These are phyloP conservation scores for Chlorella sp. DNA, from an alignment of 139 green algal genomes.

Conservation along the genomic window DNA sequence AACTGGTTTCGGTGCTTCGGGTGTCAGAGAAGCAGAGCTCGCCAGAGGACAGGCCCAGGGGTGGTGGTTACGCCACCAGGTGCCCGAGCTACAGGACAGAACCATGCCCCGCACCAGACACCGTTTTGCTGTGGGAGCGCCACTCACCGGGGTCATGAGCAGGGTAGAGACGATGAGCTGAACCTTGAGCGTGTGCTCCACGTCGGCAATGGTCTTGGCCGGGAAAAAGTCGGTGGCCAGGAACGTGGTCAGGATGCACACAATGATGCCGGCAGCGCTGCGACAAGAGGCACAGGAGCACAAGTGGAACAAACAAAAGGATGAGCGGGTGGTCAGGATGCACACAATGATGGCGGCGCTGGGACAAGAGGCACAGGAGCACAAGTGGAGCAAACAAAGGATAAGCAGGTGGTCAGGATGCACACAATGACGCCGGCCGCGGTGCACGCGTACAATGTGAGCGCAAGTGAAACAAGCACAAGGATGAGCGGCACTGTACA, in stretches of 20 bases:
- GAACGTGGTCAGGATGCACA: constrained; percentile 86
- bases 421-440: constrained; percentile 85
- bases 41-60: too few species aligned
- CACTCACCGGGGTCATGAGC: constrained; percentile 78
- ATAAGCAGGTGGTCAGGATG: constrained; percentile 83
- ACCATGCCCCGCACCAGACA: too few species aligned
- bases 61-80: too few species aligned
- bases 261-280: constrained; percentile 76
- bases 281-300: constrained; percentile 36
- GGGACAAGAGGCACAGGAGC: constrained; percentile 42
- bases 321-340: constrained; percentile 81
- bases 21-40: too few species aligned
- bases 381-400: constrained; percentile 81
- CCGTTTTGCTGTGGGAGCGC: too few species aligned
- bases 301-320: constrained; percentile 82
- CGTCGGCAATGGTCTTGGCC: constrained; percentile 56
- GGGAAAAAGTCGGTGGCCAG: constrained; percentile 86
- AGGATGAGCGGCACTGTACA: constrained; percentile 85
- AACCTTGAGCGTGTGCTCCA: constrained; percentile 89
- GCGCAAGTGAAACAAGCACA: constrained; percentile 71
- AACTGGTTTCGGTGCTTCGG: too few species aligned
- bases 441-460: too few species aligned
- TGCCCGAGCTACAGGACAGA: too few species aligned
- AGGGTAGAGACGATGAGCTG: constrained; percentile 89
- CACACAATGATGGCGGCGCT: constrained; percentile 81